Conservation (phyloP, 257 asterid genomes). For the Fraxinus pennsylvanica region DNA sequence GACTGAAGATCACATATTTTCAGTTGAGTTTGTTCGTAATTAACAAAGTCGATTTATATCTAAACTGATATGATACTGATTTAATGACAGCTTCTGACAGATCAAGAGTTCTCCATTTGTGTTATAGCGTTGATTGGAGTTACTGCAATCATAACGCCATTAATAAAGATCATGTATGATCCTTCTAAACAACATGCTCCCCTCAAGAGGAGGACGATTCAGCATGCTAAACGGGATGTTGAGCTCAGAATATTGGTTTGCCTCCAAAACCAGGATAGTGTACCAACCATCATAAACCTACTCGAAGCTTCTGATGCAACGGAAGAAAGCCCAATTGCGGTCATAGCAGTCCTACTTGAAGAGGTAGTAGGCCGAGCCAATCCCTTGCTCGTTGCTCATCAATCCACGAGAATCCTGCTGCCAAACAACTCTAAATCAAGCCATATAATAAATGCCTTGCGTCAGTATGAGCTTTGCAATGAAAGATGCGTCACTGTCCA, state of each 20-base stretch:
- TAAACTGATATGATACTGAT: background rate
- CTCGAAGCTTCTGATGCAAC: constrained; percentile 72
- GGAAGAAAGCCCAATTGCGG: constrained; percentile 55
- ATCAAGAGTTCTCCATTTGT: constrained; percentile 54
- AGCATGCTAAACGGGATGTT: constrained; percentile 45
- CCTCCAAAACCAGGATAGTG: constrained; percentile 56
- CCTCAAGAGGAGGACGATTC: constrained; percentile 53
- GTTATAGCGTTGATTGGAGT: constrained; percentile 52
- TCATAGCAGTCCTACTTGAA: constrained; percentile 61
- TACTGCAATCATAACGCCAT: constrained; percentile 56
- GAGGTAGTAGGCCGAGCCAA: constrained; percentile 75
- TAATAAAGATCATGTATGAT: constrained; percentile 50
- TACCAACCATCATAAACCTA: constrained; percentile 59
- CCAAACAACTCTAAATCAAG: constrained; percentile 49
- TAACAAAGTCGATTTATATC: background rate
- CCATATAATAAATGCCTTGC: constrained; percentile 64
- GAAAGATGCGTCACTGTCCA: constrained; percentile 53
- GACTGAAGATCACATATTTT: background rate
- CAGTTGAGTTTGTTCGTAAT: background rate
- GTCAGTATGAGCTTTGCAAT: constrained; percentile 63
- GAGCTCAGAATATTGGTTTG: constrained; percentile 67
- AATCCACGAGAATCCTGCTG: constrained; percentile 44
- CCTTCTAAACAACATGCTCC: constrained; percentile 42
- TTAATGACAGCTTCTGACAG: constrained; percentile 43
- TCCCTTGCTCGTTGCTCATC: constrained; percentile 69